phyloP scores from a whole-genome alignment of 2,329 filamentous ascomycete genomes.

The Botrytis fabae region DNA sequence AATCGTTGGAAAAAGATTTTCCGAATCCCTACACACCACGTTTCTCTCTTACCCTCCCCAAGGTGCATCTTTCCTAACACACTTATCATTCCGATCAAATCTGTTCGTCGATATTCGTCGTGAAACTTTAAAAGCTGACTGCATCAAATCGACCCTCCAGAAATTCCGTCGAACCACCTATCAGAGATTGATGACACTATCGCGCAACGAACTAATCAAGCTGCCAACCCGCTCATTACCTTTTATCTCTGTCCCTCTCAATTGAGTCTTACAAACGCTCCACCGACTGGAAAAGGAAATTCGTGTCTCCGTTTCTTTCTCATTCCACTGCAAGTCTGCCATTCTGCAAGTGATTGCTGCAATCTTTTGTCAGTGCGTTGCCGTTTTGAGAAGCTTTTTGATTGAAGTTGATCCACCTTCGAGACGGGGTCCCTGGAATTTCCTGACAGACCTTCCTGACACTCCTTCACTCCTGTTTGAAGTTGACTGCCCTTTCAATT shows the following conservation, averaged over 20 bases:
- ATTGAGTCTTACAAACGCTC: background rate
- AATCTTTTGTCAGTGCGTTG: slow-evolving; percentile 8
- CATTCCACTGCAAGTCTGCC: background rate
- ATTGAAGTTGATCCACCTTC: slow-evolving; percentile 20
- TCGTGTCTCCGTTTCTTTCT: background rate
- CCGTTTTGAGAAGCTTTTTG: slow-evolving; percentile 14
- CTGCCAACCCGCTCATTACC: background rate
- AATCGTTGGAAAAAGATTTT: background rate
- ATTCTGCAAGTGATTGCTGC: slow-evolving; percentile 18
- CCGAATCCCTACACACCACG: slow-evolving; percentile 18
- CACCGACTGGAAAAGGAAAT: background rate
- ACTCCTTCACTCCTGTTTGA: background rate
- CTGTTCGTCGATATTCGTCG: background rate
- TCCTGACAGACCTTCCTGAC: slow-evolving; percentile 24
- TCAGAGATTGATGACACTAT: background rate
- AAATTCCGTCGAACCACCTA: background rate
- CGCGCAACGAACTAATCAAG: background rate
- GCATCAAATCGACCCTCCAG: slow-evolving; percentile 16
- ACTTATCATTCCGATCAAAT: background rate
- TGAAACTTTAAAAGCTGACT: slow-evolving; percentile 15
- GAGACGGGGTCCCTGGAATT: slow-evolving; percentile 30
- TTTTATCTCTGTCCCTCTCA: background rate
- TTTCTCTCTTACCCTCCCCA: background rate
- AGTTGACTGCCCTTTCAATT: background rate
- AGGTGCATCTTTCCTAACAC: slow-evolving; percentile 6